phyloP scores from a whole-genome alignment of 2,329 filamentous ascomycete species.

The Pseudophaeomoniella oleicola region DNA sequence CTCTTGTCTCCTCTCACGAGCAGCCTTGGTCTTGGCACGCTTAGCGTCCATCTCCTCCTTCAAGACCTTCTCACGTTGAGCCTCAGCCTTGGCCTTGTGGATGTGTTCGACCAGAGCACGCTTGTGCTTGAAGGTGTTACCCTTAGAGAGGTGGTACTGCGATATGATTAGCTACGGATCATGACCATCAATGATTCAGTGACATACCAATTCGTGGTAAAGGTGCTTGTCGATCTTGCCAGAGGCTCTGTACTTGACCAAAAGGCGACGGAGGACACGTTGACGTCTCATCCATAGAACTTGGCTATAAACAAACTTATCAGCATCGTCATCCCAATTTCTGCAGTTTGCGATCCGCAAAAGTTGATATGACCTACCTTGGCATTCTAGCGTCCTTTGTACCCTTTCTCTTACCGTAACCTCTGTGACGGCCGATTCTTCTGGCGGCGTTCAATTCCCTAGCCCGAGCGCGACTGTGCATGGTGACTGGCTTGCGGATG shows the following conservation, averaged over 20 bases:
- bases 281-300: slow-evolving; percentile 99
- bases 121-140: slow-evolving; percentile 99
- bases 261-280: slow-evolving; percentile 94
- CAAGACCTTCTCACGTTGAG: slow-evolving; percentile 84
- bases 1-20: slow-evolving; percentile 95
- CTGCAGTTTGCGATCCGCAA: background rate
- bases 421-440: slow-evolving; percentile 92
- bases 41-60: slow-evolving; percentile 99
- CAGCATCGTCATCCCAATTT: slow-evolving; percentile 13
- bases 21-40: slow-evolving; percentile 99
- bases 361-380: slow-evolving; percentile 48
- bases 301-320: slow-evolving; percentile 48
- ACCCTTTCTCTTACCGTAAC: slow-evolving; percentile 99
- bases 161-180: background rate
- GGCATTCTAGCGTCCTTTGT: slow-evolving; percentile 99
- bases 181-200: background rate
- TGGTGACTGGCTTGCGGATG: slow-evolving; percentile 99
- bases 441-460: slow-evolving; percentile 89
- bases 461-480: slow-evolving; percentile 96
- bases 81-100: slow-evolving; percentile 99
- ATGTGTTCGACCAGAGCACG: slow-evolving; percentile 99
- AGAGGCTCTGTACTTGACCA: slow-evolving; percentile 98
- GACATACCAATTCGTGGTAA: slow-evolving; percentile 81
- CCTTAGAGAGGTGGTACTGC: slow-evolving; percentile 93
- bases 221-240: slow-evolving; percentile 99